These are phyloP conservation scores for Verticillium dahliae DNA, from an alignment of 2,329 filamentous ascomycete species.

Conservation along the genomic window DNA sequence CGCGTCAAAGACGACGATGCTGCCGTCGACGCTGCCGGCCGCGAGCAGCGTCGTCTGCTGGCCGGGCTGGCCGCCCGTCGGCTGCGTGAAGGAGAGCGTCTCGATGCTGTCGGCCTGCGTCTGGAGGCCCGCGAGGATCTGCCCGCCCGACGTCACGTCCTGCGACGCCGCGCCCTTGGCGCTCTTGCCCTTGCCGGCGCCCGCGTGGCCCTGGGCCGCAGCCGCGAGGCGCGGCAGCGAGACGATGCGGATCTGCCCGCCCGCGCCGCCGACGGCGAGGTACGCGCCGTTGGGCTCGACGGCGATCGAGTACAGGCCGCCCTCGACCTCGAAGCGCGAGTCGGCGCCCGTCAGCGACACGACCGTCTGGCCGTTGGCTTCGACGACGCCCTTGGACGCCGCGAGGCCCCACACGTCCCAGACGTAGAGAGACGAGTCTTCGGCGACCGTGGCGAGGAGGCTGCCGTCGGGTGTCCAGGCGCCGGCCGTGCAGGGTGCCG, in stretches of 20 bases:
- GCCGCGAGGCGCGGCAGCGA: constrained; percentile 61
- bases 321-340: constrained; percentile 86
- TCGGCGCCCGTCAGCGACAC: constrained; percentile 74
- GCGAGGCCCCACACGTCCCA: constrained; percentile 87
- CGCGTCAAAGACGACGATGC: constrained; percentile 80
- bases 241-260: constrained; percentile 78
- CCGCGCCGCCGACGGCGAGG: constrained; percentile 80
- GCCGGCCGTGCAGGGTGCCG: constrained; percentile 77
- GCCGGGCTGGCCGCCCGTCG: constrained; percentile 30
- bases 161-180: constrained; percentile 28
- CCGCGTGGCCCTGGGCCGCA: constrained; percentile 14
- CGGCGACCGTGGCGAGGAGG: constrained; percentile 79
- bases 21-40: constrained; percentile 65
- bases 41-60: constrained; percentile 43
- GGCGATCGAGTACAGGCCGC: constrained; percentile 82
- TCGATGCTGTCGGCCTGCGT: constrained; percentile 74
- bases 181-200: constrained; percentile 20
- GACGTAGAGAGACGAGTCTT: constrained; percentile 83
- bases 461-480: constrained; percentile 85
- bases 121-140: constrained; percentile 76
- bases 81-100: constrained; percentile 55
- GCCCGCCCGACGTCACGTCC: constrained; percentile 36
- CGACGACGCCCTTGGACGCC: constrained; percentile 46
- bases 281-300: constrained; percentile 74
- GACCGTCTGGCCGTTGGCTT: constrained; percentile 55